Evolutionary conservation across 2,329 filamentous ascomycete species (phyloP).

Genomic region (Ophiosphaerella narmari): DNA sequence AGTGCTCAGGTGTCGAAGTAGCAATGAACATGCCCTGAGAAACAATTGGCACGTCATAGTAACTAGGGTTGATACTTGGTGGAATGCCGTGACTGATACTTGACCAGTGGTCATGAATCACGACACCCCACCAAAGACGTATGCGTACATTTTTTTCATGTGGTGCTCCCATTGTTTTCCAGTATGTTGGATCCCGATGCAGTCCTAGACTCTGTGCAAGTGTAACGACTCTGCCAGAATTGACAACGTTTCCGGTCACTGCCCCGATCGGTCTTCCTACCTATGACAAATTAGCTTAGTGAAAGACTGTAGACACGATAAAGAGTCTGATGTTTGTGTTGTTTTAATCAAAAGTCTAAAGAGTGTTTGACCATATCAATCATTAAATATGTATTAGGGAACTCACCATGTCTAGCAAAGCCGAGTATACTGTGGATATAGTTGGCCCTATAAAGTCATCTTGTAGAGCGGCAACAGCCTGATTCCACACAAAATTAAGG

Average conservation of each 20-base stretch:
- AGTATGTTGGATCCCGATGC: constrained; percentile 18
- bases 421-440: constrained; percentile 23
- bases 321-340: too few species aligned
- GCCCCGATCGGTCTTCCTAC: constrained; percentile 21
- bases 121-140: constrained; percentile 25
- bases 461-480: constrained; percentile 19
- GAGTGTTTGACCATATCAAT: too few species aligned
- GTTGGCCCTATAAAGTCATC: constrained; percentile 27
- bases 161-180: constrained; percentile 8
- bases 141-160: constrained; percentile 24
- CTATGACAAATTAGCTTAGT: too few species aligned
- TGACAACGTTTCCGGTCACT: constrained; percentile 24
- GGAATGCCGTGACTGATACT: constrained; percentile 27
- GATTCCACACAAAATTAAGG: constrained; percentile 24
- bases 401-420: constrained; percentile 19
- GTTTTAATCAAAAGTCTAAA: too few species aligned
- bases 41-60: constrained; percentile 19
- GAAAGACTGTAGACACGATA: too few species aligned
- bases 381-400: too few species aligned
- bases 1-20: not conserved
- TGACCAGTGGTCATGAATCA: constrained; percentile 29
- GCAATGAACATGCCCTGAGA: not conserved
- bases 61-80: constrained; percentile 15
- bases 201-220: constrained; percentile 25
- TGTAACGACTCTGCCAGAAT: constrained; percentile 22